Evolutionary conservation across 805 yeast species (phyloP), one percentile per base, ranked within the genome.

Genomic region (Metschnikowia santaceciliae): DNA sequence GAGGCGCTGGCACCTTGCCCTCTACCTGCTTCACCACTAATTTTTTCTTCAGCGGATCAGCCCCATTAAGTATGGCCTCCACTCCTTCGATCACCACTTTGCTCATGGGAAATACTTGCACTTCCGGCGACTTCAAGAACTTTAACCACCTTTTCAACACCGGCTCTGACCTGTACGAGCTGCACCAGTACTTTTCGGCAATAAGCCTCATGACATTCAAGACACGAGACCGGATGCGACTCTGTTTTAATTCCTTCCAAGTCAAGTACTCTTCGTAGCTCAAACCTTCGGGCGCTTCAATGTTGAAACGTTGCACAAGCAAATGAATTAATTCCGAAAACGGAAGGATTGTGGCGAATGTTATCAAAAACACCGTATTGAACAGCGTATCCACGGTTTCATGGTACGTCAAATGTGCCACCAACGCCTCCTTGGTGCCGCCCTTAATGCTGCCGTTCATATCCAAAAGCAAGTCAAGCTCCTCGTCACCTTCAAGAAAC

Each of bases 281-380:
- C 53, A 92, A 69, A 0, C 95, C 96, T 61, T 88, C 96, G 0
- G 97, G 97, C 20, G 96, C 94, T 54, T 80, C 81, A 14, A 81
- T 68, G 49, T 83, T 77, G 67, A 84, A 92, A 49, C 95, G 74
- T 37, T 78, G 77, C 32, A 87, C 78, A 58, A 89, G 68, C 40
- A 79, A 63, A 38, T 76, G 75, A 40, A 88, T 70, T 35, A 91
- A 71, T 47, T 84, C 86, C 8, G 77, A 67, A 1, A 94, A 78
- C 3, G 86, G 76, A 71, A 85, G 78, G 64, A 90, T 87, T 33
- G 91, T 82, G 35, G 86, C 74, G 67, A 90, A 88, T 0, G 95
- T 83, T n/a, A 82, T 70, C 52, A 90, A 69, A 71, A 91, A 81
- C 0, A 90, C 79, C 5, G 84, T 72, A 59, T 83, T 84, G 68